Base-by-base conservation (phyloP, 2,329 filamentous ascomycete genomes). In the Penicillium brevicompactum region DNA sequence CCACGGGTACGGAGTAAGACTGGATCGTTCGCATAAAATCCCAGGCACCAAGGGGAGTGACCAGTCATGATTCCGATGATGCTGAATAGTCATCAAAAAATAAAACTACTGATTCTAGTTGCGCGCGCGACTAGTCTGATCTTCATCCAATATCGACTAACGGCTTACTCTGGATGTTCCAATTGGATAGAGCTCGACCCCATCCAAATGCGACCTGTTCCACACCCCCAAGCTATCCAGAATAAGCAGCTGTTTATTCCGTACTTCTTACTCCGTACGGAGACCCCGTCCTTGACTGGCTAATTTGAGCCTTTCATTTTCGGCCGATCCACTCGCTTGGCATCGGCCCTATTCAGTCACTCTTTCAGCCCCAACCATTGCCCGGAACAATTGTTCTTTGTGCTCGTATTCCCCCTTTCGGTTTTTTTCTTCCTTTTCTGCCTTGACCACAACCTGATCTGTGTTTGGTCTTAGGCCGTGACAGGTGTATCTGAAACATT, bases 101-200 rank as follows among this genome's bases (percentile, higher is more conserved):
- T 34, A 13, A 46, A 21, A 27, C 13, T 24, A 46, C 22, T 18
- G 32, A 40, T 27, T 42, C 40, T 27, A 27, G 44, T 27, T 24
- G 21, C n/a, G 24, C 44, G 37, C 44, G 40, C 10, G 18, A 43
- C 45, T 49, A 49, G 38, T 43, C 51, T 10, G 38, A 53, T 49
- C 18, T 18, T 18, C 45, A 22, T 24, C 21, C 4, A 37, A 30
- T 18, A n/a, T 1, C 24, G 46, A 22, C 22, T 4, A 21, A 18
- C 37, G 21, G 46, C n/a, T 43, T 34, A 34, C 9, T 46, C 14
- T 32, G 4, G 30, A 14, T 11, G 8, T 48, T 53, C 38, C 30
- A 34, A 53, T 49, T 49, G 46, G 51, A 27, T n/a, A 14, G 22
- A 32, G 16, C 18, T 27, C 24, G 11, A n/a, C 43, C 18, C 45